These are phyloP conservation scores for Aspergillus nomiae DNA, from an alignment of 2,329 filamentous ascomycete species.

Conservation along the genomic window DNA sequence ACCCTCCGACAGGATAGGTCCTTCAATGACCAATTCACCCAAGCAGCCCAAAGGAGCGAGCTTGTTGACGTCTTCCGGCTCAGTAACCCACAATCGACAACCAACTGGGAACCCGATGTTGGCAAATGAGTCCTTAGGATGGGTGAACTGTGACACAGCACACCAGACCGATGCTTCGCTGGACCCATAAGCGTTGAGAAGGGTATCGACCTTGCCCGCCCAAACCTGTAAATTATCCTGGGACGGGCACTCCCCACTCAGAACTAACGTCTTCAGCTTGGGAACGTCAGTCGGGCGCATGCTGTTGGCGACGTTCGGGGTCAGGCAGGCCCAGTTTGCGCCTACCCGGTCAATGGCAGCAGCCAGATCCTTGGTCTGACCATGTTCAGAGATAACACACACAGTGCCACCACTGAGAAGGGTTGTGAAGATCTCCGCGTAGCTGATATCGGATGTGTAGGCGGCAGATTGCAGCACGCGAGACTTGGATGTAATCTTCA, in stretches of 20 bases:
- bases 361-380: conserved; percentile 47
- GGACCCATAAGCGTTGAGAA: conserved; percentile 1
- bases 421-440: conserved; percentile 25
- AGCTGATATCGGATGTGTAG: conserved; percentile 40
- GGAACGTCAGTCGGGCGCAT: background rate
- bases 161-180: background rate
- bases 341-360: conserved; percentile 38
- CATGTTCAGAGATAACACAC: conserved; percentile 52
- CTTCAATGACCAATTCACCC: conserved; percentile 44
- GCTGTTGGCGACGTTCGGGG: conserved; percentile 5
- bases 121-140: background rate
- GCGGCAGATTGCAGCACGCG: conserved; percentile 32
- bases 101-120: conserved; percentile 38
- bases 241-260: background rate
- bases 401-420: conserved; percentile 18
- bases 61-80: conserved; percentile 35
- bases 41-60: conserved; percentile 40
- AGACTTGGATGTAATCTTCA: conserved; percentile 39
- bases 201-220: background rate
- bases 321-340: conserved; percentile 11
- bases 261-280: background rate
- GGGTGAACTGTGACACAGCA: background rate
- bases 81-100: conserved; percentile 40
- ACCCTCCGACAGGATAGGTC: conserved; percentile 23
- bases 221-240: background rate